Base-by-base conservation (phyloP, 306 rosid species). In the Fragaria ananassa region DNA sequence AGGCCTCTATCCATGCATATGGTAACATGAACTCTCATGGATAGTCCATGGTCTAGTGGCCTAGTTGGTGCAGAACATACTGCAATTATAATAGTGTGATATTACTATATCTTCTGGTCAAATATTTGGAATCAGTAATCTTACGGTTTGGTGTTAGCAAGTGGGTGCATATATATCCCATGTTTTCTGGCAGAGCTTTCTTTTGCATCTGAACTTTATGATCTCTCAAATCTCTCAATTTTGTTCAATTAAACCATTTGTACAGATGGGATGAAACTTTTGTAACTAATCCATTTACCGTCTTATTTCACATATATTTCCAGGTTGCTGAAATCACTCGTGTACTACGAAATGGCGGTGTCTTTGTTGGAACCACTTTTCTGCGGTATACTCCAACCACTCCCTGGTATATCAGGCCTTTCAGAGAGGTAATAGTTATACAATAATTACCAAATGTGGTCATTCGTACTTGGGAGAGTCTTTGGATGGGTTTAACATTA, bases 291-390 rank as follows among this genome's bases (percentile, higher is more conserved):
- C 65, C 58, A 14, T 10, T 46, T 49, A 45, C 19, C 27, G 12
- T 23, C 62, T 50, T 23, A 72, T 34, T 41, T 35, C 45, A n/a
- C 54, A 8, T 65, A 46, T 74, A 67, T 64, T 76, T 47, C 77
- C 77, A 93, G 98, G 47, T 90, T 83, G 98, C 96, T 51, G 96
- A 90, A 74, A 89, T 89, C 83, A 90, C 90, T 76, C 90, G 94
- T 42, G 74, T 89, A 73, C 80, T 93, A 68, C 84, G 87, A 83
- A 90, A 93, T 73, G 96, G 97, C 63, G 98, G 97, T 49, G 68
- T 86, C 72, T 91, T 93, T 81, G 98, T 90, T 6, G 98, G 98
- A 80, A 90, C 94, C 79, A 90, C 98, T 47, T 93, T 93, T 81
- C 85, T 91, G 85, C 91, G 90, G 41, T 86, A 90, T 75, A 85